A percentile compares a stretch with the other conserved stretches of the same genome.
Evolutionary conservation across 352 stramenopile species (phyloP).

Genomic region (Stephanocyclus meneghinianus): DNA sequence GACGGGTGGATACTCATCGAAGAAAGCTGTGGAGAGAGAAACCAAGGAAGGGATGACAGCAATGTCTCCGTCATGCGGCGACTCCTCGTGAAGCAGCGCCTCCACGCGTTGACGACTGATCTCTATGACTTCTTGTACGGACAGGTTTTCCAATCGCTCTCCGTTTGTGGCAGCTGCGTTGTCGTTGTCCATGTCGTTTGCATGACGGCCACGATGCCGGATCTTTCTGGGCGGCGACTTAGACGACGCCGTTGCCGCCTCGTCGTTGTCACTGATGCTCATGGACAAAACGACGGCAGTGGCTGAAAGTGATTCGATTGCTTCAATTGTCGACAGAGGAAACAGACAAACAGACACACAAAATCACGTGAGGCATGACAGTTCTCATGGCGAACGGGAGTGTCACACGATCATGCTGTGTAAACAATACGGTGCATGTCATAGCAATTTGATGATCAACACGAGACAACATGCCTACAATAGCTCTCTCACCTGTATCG

Average conservation of each 20-base stretch:
- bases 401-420: no score
- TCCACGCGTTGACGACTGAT: neutral
- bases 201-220: neutral
- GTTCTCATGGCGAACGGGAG: no score
- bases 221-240: slow-evolving; percentile 4
- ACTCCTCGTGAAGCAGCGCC: neutral
- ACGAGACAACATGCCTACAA: no score
- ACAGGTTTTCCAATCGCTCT: neutral
- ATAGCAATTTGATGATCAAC: no score
- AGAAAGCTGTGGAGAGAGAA: neutral
- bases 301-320: no score
- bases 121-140: neutral
- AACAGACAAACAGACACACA: no score
- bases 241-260: neutral
- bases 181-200: neutral
- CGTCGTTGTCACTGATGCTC: slow-evolving; percentile 10
- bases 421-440: no score
- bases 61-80: neutral
- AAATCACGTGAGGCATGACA: no score
- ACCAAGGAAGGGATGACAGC: slow-evolving; percentile 1
- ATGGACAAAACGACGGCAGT: neutral
- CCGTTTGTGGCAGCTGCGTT: neutral
- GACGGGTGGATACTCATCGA: neutral
- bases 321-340: no score
- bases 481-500: no score